Conservation (phyloP, 495 filamentous ascomycete genomes). For the Sabuloglossum arenarium region DNA sequence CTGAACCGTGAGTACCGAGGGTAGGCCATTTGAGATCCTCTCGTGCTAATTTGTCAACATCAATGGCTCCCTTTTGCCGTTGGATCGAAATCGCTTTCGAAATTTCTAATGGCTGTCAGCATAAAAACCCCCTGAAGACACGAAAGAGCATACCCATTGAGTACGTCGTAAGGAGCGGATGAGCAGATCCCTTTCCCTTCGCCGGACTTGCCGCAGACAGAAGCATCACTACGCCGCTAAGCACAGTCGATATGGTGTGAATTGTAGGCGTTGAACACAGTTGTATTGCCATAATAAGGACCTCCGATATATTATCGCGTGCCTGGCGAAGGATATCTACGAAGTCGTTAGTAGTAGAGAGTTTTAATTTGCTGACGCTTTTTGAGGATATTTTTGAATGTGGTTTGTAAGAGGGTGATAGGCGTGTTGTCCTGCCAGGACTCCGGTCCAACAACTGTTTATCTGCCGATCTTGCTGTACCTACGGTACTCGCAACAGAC, state of each 20-base stretch:
- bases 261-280: conserved; percentile 23
- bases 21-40: conserved; percentile 26
- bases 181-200: conserved; percentile 22
- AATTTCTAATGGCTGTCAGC: conserved; percentile 25
- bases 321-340: conserved; percentile 38
- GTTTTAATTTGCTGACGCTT: neutral
- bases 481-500: conserved; percentile 23
- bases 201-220: conserved; percentile 35
- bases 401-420: neutral
- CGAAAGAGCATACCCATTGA: conserved; percentile 22
- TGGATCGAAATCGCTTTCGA: conserved; percentile 36
- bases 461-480: conserved; percentile 5
- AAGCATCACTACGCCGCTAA: conserved; percentile 41
- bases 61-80: conserved; percentile 34
- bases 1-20: conserved; percentile 12
- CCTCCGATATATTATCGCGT: conserved; percentile 33
- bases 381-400: neutral
- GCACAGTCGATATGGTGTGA: conserved; percentile 32
- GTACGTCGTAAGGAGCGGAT: conserved; percentile 34
- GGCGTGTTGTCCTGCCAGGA: conserved; percentile 6
- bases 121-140: neutral
- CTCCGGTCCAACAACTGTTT: conserved; percentile 14
- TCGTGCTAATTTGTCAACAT: conserved; percentile 9
- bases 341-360: conserved; percentile 17
- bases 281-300: conserved; percentile 29